Base-by-base conservation (phyloP, 192 early-diverging fungal genomes). In the Coemansia sp. region DNA sequence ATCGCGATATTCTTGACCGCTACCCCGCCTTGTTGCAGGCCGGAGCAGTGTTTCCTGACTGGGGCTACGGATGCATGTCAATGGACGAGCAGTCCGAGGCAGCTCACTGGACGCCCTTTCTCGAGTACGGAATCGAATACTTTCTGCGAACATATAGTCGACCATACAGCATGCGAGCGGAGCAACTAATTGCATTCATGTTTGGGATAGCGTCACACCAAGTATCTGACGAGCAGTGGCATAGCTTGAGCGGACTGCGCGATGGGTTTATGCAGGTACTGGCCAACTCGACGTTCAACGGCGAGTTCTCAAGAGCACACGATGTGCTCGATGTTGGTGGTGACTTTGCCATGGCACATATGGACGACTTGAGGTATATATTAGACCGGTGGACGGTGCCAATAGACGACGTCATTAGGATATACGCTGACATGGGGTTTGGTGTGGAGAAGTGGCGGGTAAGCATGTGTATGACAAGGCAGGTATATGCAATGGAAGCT, bases 221-320 rank as follows among this genome's bases (percentile, higher is more conserved):
- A 46, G 72, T 80, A 30, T 57, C 78, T 0, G 78, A 80, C 46
- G 78, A 74, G 72, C 72, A 66, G 50, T 80, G 78, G 78, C 78
- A 80, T 53, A 71, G 72, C 24, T 21, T 80, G 14, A 64, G 61
- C 6, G 76, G 76, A 0, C 43, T 80, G 41, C 67, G 52, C 0
- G 78, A 80, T 11, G 78, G 78, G 2, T 43, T 80, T 7, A 74
- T 80, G 68, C 53, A 33, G n/a, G 59, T 61, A 0, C 38, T 80
- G 57, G 62, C 77, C 0, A 68, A 66, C 19, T 79, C 77, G 15
- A 70, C 67, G 12, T 80, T 80, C 34, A n/a, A 42, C 18, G 71
- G 72, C 11, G 63, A 80, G 24, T 80, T 38, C 21, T 25, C 53
- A 1, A 60, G 66, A 4, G 78, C 78, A 0, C 78, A 80, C 59